A percentile compares a stretch with the other conserved stretches of the same genome.
These are phyloP conservation scores for Ophiocordyceps australis DNA, from an alignment of 2,329 filamentous ascomycete species.

Conservation along the genomic window DNA sequence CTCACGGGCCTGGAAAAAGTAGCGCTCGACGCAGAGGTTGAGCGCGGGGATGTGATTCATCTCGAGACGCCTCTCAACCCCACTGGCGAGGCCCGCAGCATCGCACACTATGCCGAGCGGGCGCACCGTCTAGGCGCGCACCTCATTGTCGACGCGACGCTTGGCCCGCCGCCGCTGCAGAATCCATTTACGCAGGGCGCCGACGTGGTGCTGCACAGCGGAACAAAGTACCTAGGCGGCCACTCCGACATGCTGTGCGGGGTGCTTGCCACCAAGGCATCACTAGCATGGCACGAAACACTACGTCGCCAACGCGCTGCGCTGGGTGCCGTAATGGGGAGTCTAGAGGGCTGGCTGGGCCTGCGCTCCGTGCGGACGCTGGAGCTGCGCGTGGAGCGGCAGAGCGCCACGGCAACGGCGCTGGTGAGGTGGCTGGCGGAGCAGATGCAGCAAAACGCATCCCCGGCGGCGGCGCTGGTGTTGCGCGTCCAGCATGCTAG, in stretches of 20 bases:
- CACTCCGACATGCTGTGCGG: slow-evolving; percentile 90
- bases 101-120: slow-evolving; percentile 51
- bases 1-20: slow-evolving; percentile 60
- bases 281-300: slow-evolving; percentile 34
- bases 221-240: slow-evolving; percentile 91
- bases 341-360: slow-evolving; percentile 81
- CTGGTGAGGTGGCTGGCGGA: slow-evolving; percentile 56
- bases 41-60: slow-evolving; percentile 69
- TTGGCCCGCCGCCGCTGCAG: slow-evolving; percentile 76
- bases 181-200: slow-evolving; percentile 71
- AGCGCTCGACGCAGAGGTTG: slow-evolving; percentile 50
- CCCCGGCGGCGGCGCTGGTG: slow-evolving; percentile 32
- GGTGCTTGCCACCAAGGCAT: slow-evolving; percentile 48
- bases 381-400: slow-evolving; percentile 62
- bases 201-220: slow-evolving; percentile 80
- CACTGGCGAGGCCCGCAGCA: slow-evolving; percentile 60
- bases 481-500: slow-evolving; percentile 56
- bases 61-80: slow-evolving; percentile 92
- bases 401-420: slow-evolving; percentile 50
- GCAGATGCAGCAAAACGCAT: slow-evolving; percentile 20
- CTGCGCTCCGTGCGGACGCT: slow-evolving; percentile 73
- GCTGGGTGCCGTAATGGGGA: slow-evolving; percentile 74
- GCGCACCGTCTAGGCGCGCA: slow-evolving; percentile 58
- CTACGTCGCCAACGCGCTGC: slow-evolving; percentile 54
- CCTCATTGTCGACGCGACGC: slow-evolving; percentile 77